Evolutionary conservation across 2,329 filamentous ascomycete genomes (phyloP).

Genomic region (Acrodontium crateriforme): DNA sequence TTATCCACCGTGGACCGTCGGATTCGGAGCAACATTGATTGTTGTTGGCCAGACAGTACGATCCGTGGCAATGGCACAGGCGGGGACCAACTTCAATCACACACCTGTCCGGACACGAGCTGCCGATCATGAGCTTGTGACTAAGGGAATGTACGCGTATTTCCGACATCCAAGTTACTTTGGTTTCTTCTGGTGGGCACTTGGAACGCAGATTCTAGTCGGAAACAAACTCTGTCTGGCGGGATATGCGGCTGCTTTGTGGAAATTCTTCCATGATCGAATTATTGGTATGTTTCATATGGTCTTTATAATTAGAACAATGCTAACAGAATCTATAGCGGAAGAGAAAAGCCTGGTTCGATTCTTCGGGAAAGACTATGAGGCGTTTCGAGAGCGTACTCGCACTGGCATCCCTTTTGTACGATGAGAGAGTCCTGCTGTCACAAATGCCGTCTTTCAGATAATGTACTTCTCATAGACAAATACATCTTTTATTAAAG

Average conservation of each 20-base stretch:
- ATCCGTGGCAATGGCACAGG: conserved; percentile 76
- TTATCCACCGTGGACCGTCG: conserved; percentile 35
- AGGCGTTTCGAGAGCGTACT: conserved; percentile 56
- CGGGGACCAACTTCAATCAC: conserved; percentile 82
- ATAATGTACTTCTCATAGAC: too few species aligned
- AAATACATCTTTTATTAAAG: too few species aligned
- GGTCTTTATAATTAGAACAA: background rate
- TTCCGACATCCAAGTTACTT: conserved; percentile 88
- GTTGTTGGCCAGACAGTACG: conserved; percentile 60
- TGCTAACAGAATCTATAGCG: conserved; percentile 26
- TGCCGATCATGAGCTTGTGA: conserved; percentile 68
- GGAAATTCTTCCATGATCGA: conserved; percentile 67
- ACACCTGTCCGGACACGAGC: conserved; percentile 57
- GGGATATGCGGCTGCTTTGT: conserved; percentile 62
- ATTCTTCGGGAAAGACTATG: conserved; percentile 79
- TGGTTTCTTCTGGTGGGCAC: conserved; percentile 95
- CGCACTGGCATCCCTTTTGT: conserved; percentile 73
- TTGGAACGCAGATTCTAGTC: conserved; percentile 85
- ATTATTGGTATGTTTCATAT: conserved; percentile 45
- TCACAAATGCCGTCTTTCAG: too few species aligned
- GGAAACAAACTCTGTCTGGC: conserved; percentile 71
- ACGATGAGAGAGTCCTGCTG: too few species aligned
- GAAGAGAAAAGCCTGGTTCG: conserved; percentile 66
- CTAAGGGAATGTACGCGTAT: conserved; percentile 59
- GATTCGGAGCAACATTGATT: conserved; percentile 50